These are phyloP conservation scores for Jaltomata sinuosa DNA, from an alignment of 257 asterid genomes.

Conservation along the genomic window DNA sequence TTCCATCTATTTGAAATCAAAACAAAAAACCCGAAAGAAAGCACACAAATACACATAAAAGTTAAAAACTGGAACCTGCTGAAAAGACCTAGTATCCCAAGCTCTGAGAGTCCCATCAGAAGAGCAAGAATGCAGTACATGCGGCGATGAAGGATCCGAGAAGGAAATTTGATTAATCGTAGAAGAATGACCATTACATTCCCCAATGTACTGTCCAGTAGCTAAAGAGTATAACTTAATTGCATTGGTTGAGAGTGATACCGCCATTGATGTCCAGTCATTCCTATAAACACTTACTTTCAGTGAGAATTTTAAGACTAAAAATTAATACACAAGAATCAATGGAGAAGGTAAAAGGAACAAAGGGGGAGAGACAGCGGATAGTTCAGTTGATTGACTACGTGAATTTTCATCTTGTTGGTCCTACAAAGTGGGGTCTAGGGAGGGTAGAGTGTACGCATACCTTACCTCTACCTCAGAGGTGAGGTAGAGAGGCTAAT, in stretches of 20 bases:
- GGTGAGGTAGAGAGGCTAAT: too few relatives aligned
- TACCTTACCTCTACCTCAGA: too few relatives aligned
- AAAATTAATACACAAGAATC: not conserved
- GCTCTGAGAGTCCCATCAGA: conserved; percentile 81
- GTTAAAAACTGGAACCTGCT: conserved; percentile 38
- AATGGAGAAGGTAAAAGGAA: not conserved
- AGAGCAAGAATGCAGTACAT: conserved; percentile 70
- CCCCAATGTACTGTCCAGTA: conserved; percentile 84
- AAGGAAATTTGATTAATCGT: conserved; percentile 70
- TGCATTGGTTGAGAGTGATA: conserved; percentile 78
- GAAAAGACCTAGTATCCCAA: conserved; percentile 87
- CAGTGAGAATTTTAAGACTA: not conserved
- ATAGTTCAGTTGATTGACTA: too few relatives aligned
- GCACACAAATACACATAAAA: not conserved
- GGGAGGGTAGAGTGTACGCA: too few relatives aligned
- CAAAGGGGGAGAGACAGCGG: not conserved
- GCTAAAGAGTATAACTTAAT: conserved; percentile 80
- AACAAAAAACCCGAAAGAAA: not conserved
- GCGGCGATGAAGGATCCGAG: conserved; percentile 50
- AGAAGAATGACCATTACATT: conserved; percentile 62
- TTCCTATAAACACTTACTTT: conserved; percentile 25
- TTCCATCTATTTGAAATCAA: not conserved
- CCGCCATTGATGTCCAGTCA: conserved; percentile 91
- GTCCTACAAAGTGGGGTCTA: too few relatives aligned
- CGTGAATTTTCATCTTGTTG: too few relatives aligned